Base-by-base conservation (phyloP, 441 rosid genomes). In the Raphanus hybrid region DNA sequence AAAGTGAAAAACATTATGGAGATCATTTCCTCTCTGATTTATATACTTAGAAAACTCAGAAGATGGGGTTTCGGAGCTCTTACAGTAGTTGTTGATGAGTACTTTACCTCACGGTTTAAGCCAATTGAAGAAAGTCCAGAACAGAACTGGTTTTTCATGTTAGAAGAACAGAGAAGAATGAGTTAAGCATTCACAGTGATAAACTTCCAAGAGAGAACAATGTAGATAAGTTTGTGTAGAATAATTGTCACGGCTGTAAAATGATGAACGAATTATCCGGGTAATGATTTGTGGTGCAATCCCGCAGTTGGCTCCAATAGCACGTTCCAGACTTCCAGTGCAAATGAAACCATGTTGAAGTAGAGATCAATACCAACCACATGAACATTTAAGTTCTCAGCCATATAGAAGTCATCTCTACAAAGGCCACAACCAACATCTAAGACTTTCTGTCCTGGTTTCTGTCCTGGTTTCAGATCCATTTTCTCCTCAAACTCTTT, bases 351-450 rank as follows among this genome's bases (percentile, higher is more conserved):
- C 99, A 96, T 93, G 75, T 96, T 93, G 77, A 93, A 1, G 7
- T 6, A 35, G 41, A 35, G 41, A 35, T 35, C 41, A 7, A 35
- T 35, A 35, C 41, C 7, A 35, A 7, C 41, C 41, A 35, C 41
- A 35, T 35, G 41, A 35, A 35, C 41, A 35, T 35, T 7, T 5
- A 35, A 35, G 41, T 35, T 35, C 41, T 35, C 41, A 35, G 41
- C 6, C 74, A 94, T 94, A 86, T 91, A 94, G 82, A 94, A 94
- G 84, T 90, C 97, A 48, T 7, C 98, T 80, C 99, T 98, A 6
- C 99, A 97, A 34, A 93, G 93, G 75, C 99, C 99, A 82, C 99
- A 96, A 50, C 99, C 99, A 81, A 96, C 98, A 85, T 96, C 99
- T 12, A 96, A 84, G 72, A 96, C 97, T 82, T 88, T n/a, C n/a